Evolutionary conservation across 164 flowering plant genomes (phyloP).

Genomic region (Vitis rotundifolia): DNA sequence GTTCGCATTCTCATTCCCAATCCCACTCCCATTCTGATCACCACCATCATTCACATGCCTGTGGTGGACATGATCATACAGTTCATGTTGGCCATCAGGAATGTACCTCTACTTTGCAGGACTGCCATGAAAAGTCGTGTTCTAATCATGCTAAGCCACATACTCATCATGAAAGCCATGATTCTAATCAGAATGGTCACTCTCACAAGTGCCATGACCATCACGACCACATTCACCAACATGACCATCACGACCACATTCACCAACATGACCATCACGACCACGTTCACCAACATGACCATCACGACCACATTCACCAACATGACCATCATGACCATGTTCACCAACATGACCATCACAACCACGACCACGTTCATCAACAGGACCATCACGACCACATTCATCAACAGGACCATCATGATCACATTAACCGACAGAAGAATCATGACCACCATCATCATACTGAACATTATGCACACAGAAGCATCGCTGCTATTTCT

Average conservation of each 20-base stretch:
- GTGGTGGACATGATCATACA: slow-evolving; percentile 32
- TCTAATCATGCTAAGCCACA: slow-evolving; percentile 16
- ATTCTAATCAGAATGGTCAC: slow-evolving; percentile 7
- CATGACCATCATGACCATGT: slow-evolving; percentile 5
- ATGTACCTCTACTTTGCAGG: slow-evolving; percentile 20
- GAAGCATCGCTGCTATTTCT: background rate
- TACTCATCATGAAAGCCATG: slow-evolving; percentile 19
- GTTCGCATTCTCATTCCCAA: slow-evolving; percentile 74
- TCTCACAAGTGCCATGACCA: slow-evolving; percentile 6
- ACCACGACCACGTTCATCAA: slow-evolving; percentile 19
- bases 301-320: background rate
- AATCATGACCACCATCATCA: slow-evolving; percentile 7
- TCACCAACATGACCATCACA: slow-evolving; percentile 7
- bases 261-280: slow-evolving; percentile 21
- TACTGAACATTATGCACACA: slow-evolving; percentile 2
- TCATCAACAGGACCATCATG: slow-evolving; percentile 12
- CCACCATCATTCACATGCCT: slow-evolving; percentile 35
- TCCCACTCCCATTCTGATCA: slow-evolving; percentile 28
- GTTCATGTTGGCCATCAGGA: slow-evolving; percentile 27
- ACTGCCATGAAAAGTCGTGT: slow-evolving; percentile 22
- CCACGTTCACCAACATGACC: background rate
- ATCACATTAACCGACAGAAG: slow-evolving; percentile 9
- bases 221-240: slow-evolving; percentile 15
- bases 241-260: slow-evolving; percentile 22
- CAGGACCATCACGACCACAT: slow-evolving; percentile 17